These are phyloP conservation scores for Neurospora sp. DNA, from an alignment of 495 filamentous ascomycete genomes.

Conservation along the genomic window DNA sequence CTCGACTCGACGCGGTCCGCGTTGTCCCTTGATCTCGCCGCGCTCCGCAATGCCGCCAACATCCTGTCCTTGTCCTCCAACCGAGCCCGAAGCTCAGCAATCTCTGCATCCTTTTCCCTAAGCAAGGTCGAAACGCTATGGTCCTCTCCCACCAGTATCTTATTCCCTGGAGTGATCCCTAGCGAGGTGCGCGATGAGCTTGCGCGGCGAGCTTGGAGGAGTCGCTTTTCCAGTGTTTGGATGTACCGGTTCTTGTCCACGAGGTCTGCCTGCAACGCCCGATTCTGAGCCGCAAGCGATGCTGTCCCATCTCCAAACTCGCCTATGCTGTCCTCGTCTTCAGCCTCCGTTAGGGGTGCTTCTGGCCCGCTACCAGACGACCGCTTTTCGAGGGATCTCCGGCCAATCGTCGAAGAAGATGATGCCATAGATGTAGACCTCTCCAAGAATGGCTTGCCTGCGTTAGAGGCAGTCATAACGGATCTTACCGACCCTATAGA, in stretches of 20 bases:
- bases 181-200: conserved; percentile 80
- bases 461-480: conserved; percentile 60
- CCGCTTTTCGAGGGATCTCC: conserved; percentile 33
- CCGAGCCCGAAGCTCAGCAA: conserved; percentile 76
- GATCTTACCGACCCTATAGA: conserved; percentile 53
- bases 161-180: conserved; percentile 49
- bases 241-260: conserved; percentile 95
- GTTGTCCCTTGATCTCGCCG: conserved; percentile 74
- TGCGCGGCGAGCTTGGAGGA: conserved; percentile 83
- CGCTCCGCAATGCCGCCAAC: conserved; percentile 78
- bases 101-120: conserved; percentile 88
- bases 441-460: conserved; percentile 46
- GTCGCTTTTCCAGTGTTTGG: conserved; percentile 78
- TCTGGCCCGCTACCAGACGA: conserved; percentile 28
- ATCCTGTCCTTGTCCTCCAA: conserved; percentile 95
- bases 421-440: conserved; percentile 61
- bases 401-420: conserved; percentile 46
- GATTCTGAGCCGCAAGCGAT: conserved; percentile 67
- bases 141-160: conserved; percentile 54
- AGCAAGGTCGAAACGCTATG: conserved; percentile 56
- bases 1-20: conserved; percentile 49
- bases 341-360: conserved; percentile 26
- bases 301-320: conserved; percentile 87
- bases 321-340: conserved; percentile 65
- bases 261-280: conserved; percentile 85